phyloP scores from a whole-genome alignment of 306 rosid species.

The Datisca glomerata region DNA sequence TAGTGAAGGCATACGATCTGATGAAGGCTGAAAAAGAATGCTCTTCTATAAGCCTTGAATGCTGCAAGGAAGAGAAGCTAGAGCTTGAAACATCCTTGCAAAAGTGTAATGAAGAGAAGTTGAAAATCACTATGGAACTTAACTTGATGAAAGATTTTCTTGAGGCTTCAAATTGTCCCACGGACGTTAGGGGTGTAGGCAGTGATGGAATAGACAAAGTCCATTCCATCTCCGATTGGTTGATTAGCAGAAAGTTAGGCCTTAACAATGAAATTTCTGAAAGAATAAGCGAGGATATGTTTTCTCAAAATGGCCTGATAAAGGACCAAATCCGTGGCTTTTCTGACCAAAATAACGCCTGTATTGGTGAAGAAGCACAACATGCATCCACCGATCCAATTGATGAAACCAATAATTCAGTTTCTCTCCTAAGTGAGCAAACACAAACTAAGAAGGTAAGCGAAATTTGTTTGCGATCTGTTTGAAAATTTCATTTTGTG shows the following conservation, averaged over 20 bases:
- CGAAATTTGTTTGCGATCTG: too few relatives aligned
- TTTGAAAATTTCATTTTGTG: too few relatives aligned
- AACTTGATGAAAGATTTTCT: slow-evolving; percentile 35
- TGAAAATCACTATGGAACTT: slow-evolving; percentile 55
- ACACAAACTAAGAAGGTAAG: slow-evolving; percentile 41
- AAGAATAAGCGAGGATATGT: background rate
- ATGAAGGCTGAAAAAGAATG: slow-evolving; percentile 94
- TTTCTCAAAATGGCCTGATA: slow-evolving; percentile 4
- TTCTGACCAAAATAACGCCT: slow-evolving; percentile 14
- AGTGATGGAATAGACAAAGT: slow-evolving; percentile 15
- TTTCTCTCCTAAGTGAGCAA: slow-evolving; percentile 13
- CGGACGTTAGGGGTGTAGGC: slow-evolving; percentile 25
- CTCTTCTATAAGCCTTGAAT: slow-evolving; percentile 77
- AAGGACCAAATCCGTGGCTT: slow-evolving; percentile 9
- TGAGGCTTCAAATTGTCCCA: slow-evolving; percentile 28
- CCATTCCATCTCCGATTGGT: slow-evolving; percentile 14
- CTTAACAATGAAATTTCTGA: slow-evolving; percentile 7
- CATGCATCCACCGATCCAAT: slow-evolving; percentile 13
- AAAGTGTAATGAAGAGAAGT: slow-evolving; percentile 68
- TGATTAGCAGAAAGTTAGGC: background rate
- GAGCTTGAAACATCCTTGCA: slow-evolving; percentile 67
- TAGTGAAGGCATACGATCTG: slow-evolving; percentile 67
- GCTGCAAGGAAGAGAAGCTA: slow-evolving; percentile 92
- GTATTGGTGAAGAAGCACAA: slow-evolving; percentile 23
- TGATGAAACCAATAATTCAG: slow-evolving; percentile 29